Evolutionary conservation across 1,284 basidiomycete genomes (phyloP), one percentile per base, ranked within the genome.

Genomic region (Termitomyces sp.): DNA sequence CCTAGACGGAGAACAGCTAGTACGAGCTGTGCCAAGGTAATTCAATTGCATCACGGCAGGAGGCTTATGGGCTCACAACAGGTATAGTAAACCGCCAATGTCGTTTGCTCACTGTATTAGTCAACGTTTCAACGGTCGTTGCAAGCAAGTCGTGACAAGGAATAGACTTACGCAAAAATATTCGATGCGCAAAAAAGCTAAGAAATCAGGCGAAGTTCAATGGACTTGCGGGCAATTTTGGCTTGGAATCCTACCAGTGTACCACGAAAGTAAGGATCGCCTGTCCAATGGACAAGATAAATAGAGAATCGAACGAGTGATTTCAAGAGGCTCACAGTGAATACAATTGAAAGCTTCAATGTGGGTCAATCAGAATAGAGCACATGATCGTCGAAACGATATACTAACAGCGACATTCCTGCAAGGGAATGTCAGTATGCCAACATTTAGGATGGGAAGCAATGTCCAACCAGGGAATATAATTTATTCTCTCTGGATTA

Each of bases 211-310:
- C n/a, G 5, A 17, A 31, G 19, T 13, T 15, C 1, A 12, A 9
- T 24, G 19, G 10, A 12, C 28, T 6, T 26, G 15, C 26, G 30
- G 10, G 15, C 21, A 8, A 24, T 42, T 8, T 34, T 28, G 24
- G 21, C 9, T 2, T 13, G 2, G 15, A 42, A 61, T 6, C 67
- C 53, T 50, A 74, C 70, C 69, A 65, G 53, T 75, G 72, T 5
- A 74, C 72, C 15, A 72, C 55, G 54, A 74, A 72, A 9, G 75
- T 77, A n/a, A 77, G 62, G n/a, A 71, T 62, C 3, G 70, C 72
- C 72, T 72, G 43, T 45, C 15, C 9, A 3, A 15, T 34, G 10
- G 21, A 34, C 38, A 13, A 43, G 26, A 15, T 41, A 0, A n/a
- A 7, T 15, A 36, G 8, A 5, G 5, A n/a, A n/a, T 9, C 19